Evolutionary conservation across 2,329 filamentous ascomycete genomes (phyloP), one percentile per base, ranked within the genome.

Genomic region (Paraphoma chrysanthemicola): DNA sequence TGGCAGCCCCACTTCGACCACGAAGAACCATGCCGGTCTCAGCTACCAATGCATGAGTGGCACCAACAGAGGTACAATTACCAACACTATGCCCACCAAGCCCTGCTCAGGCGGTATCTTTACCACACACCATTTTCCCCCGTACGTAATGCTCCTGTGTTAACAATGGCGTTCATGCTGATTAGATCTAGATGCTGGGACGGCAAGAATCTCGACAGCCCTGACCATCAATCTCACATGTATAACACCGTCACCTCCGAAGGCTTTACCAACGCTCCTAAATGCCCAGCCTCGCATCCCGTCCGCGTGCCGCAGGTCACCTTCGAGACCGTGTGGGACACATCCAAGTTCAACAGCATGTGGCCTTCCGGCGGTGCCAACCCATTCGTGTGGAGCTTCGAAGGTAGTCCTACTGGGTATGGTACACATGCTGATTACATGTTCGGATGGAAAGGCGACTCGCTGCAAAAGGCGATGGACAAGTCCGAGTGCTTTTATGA

Each of bases 141-240:
- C 66, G 66, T 69, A 6, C 49, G 64, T 62, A 46, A n/a, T 47
- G 6, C 39, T 1, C 29, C n/a, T 30, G 31, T 48, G 1, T 11
- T 7, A 11, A 6, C 16, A 9, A 6, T 14, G 18, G 28, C 18
- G 16, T 10, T n/a, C 14, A 31, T 52, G 30, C 56, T 62, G 48
- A 57, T 36, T 11, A 30, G 0, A 6, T 6, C 6, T 46, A 70
- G 63, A 54, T 70, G 67, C 75, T 82, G 80, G 80, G 47, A 43
- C 56, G 59, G 52, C 45, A 62, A 38, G 58, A 68, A 59, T 61
- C 57, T 38, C 29, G 83, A 85, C 64, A 82, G 81, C 23, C 51
- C 68, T 0, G 81, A 88, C 71, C 85, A 88, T 79, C 81, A 81
- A 74, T 79, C 79, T 60, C 86, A 81, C 67, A 72, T 68, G 65